Evolutionary conservation across 306 rosid species (phyloP), one percentile per base, ranked within the genome.

Genomic region (Pterocarpus santalinus): DNA sequence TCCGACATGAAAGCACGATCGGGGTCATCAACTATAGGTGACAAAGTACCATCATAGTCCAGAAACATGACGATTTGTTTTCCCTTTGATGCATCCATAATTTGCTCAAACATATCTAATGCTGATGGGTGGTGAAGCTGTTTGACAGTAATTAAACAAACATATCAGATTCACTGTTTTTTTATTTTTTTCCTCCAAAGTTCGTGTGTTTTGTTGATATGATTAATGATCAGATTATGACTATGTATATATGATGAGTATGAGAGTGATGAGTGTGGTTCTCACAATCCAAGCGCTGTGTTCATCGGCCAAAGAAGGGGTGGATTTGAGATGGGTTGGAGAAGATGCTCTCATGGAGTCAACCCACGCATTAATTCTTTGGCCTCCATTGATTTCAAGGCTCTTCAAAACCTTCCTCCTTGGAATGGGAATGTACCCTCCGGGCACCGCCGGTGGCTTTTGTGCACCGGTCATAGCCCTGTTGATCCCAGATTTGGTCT

Each of bases 281-380:
- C 97, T 90, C 69, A 95, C 98, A 83, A 84, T 89, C 97, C 95
- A 92, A 35, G 97, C 86, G 71, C 38, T 82, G 0, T 86, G 84
- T 80, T 87, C 89, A 1, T 95, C 90, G 4, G 85, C 69, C 2
- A 89, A 22, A 55, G 93, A 85, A 81, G 92, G 43, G 4, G 91
- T 46, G 38, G 97, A 84, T 80, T 90, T 90, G 69, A 56, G 17
- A 65, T 88, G 92, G 41, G 95, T 88, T 0, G 98, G 98, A 49
- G 98, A 95, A 34, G 98, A 95, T 32, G 97, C 92, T 79, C 92
- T 91, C 97, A 95, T 91, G 51, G 98, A 90, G 83, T 95, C 98
- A 58, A 95, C 81, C 93, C 95, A 91, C 0, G 95, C 69, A 86
- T 84, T 92, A 73, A 89, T 88, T 88, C 90, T 87, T 13, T 81